A percentile compares a stretch with the other conserved stretches of the same genome.
Conservation (phyloP, 2,329 filamentous ascomycete genomes). For the Fusarium sp. region DNA sequence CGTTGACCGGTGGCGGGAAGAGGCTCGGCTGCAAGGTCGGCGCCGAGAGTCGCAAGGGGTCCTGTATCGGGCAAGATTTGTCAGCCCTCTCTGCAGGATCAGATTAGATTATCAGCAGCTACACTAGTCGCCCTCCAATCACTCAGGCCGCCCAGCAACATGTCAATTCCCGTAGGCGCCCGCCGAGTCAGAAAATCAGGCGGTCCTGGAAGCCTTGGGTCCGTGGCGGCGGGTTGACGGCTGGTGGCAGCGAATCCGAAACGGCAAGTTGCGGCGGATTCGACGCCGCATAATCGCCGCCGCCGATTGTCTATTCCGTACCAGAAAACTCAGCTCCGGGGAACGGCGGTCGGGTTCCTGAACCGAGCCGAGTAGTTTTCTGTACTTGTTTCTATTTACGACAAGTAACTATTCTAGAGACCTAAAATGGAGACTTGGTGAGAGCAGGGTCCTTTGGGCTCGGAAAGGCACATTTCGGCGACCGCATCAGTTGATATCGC, state of each 20-base stretch:
- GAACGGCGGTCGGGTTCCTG: background rate
- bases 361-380: conserved; percentile 10
- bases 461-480: background rate
- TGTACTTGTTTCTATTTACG: background rate
- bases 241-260: conserved; percentile 14
- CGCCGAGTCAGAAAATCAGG: conserved; percentile 11
- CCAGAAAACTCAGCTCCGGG: background rate
- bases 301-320: background rate
- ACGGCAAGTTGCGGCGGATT: background rate
- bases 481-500: background rate
- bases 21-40: conserved; percentile 43
- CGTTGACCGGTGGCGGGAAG: conserved; percentile 2
- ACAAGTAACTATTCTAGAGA: background rate
- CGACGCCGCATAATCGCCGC: conserved; percentile 5
- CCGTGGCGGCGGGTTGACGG: background rate
- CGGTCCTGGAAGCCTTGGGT: conserved; percentile 17
- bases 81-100: conserved; percentile 39
- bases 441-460: background rate
- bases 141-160: background rate
- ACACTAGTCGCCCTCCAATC: background rate
- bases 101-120: conserved; percentile 41
- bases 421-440: background rate
- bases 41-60: conserved; percentile 29
- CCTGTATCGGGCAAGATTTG: conserved; percentile 37
- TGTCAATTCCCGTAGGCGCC: background rate